Conservation (phyloP, 768 basidiomycete genomes). For the Amanita fuliginea region DNA sequence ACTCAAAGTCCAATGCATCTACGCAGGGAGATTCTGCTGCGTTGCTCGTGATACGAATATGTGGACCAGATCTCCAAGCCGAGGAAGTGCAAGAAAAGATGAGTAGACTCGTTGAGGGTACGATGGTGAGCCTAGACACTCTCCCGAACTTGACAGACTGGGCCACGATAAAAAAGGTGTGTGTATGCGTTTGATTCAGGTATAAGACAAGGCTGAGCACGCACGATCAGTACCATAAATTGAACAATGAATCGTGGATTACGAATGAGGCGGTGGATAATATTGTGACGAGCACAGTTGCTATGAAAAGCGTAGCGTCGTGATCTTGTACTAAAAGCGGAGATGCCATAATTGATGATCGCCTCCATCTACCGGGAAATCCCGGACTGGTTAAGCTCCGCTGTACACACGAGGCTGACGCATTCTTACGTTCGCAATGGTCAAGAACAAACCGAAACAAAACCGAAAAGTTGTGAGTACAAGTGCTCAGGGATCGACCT, state of each 20-base stretch:
- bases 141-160: constrained; percentile 54
- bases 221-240: constrained; percentile 54
- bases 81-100: constrained; percentile 41
- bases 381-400: no score
- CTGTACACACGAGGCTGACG: no score
- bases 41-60: constrained; percentile 66
- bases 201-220: not conserved
- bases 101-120: constrained; percentile 47
- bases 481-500: no score
- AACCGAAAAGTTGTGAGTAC: no score
- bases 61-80: constrained; percentile 20
- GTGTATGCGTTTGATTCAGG: not conserved
- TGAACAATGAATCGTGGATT: constrained; percentile 40
- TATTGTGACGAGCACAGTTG: constrained; percentile 68
- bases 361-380: no score
- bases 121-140: constrained; percentile 32
- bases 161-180: constrained; percentile 62
- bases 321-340: not conserved
- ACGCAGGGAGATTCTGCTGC: constrained; percentile 17
- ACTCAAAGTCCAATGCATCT: constrained; percentile 17
- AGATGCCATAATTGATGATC: no score
- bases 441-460: no score
- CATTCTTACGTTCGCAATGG: no score
- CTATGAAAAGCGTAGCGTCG: constrained; percentile 61
- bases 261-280: constrained; percentile 38